Evolutionary conservation across 2,329 filamentous ascomycete species (phyloP).

Genomic region (Arthrobotrys conoides): DNA sequence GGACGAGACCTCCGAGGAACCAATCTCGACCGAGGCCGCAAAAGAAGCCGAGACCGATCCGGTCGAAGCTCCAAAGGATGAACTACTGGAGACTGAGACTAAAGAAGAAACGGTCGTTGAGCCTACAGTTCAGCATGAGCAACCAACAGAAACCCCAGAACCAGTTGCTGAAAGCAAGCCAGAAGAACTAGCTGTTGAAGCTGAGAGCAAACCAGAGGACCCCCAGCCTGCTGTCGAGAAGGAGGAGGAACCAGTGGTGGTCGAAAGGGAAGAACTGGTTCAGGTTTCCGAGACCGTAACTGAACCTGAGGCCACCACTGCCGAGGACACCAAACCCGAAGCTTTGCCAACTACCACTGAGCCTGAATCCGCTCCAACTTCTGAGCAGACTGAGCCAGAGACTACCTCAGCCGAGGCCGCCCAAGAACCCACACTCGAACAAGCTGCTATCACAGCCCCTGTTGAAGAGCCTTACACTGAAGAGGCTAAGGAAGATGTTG

Average conservation of each 20-base stretch:
- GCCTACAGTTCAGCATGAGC: neutral
- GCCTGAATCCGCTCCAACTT: constrained; percentile 8
- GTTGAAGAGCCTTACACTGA: constrained; percentile 8
- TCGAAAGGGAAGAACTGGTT: constrained; percentile 14
- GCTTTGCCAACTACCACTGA: constrained; percentile 1
- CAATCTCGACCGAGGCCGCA: constrained; percentile 4
- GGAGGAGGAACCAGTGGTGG: constrained; percentile 11
- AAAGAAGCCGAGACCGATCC: constrained; percentile 9
- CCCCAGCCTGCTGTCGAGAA: neutral
- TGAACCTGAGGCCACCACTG: neutral
- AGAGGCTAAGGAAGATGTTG: constrained; percentile 5
- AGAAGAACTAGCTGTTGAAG: neutral
- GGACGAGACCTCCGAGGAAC: constrained; percentile 1
- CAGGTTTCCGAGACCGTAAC: neutral
- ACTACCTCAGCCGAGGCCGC: neutral
- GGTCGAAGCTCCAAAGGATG: constrained; percentile 31
- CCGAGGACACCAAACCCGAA: neutral
- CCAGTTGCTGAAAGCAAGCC: constrained; percentile 3
- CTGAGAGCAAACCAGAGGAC: neutral
- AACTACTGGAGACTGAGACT: neutral
- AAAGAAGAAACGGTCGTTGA: constrained; percentile 4
- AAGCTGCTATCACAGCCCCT: constrained; percentile 7
- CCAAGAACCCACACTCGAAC: constrained; percentile 32
- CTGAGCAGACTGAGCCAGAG: constrained; percentile 31
- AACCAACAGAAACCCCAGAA: constrained; percentile 8